Conservation (phyloP, 2,329 filamentous ascomycete genomes). For the Botrytis paeoniae region DNA sequence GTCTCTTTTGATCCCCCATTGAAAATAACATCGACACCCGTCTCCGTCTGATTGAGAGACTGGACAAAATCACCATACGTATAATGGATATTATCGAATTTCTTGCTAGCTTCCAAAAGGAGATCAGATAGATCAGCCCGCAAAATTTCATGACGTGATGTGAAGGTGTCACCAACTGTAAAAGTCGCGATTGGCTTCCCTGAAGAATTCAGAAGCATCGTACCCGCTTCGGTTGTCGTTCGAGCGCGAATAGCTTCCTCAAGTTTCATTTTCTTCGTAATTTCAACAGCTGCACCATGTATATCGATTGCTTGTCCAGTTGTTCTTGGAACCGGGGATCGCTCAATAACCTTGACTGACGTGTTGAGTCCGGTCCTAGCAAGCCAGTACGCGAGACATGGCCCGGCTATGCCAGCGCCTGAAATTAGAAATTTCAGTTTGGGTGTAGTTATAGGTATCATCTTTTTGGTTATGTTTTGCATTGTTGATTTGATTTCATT, state of each 20-base stretch:
- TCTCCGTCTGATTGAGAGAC: conserved; percentile 38
- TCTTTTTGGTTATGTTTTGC: background rate
- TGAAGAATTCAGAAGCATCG: conserved; percentile 42
- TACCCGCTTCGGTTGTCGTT: conserved; percentile 43
- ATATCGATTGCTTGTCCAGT: conserved; percentile 55
- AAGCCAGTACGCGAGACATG: conserved; percentile 50
- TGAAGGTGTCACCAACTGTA: conserved; percentile 41
- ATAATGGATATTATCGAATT: conserved; percentile 32
- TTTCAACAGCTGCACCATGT: conserved; percentile 41
- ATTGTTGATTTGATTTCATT: background rate
- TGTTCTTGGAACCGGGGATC: conserved; percentile 43
- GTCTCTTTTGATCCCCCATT: conserved; percentile 39
- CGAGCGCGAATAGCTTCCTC: conserved; percentile 42
- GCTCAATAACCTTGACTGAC: conserved; percentile 43
- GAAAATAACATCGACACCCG: conserved; percentile 42
- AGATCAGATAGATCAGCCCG: conserved; percentile 43
- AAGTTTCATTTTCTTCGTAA: conserved; percentile 43
- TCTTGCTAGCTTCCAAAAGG: conserved; percentile 40
- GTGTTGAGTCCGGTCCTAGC: conserved; percentile 38
- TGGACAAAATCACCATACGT: conserved; percentile 42
- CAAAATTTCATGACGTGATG: conserved; percentile 46
- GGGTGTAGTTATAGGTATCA: background rate
- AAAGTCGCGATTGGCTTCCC: conserved; percentile 42
- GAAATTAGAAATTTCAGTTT: conserved; percentile 36
- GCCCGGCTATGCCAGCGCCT: conserved; percentile 40